Percentiles rank a stretch among this genome's conserved stretches.
Conservation (phyloP, 768 basidiomycete species). For the Pisolithus marmoratus region DNA sequence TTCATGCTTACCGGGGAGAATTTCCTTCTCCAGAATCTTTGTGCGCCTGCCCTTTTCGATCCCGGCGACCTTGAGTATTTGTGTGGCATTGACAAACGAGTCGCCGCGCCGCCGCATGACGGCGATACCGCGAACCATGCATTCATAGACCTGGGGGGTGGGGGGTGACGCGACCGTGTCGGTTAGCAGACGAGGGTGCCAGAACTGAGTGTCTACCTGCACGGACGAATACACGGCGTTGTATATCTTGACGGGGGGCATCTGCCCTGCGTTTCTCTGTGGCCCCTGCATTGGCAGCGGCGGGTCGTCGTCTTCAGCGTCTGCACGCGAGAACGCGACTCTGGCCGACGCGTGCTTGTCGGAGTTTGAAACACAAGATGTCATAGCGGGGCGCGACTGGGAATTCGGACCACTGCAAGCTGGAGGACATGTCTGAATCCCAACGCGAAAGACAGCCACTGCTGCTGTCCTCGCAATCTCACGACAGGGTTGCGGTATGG, state of each 20-base stretch:
- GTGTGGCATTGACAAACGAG: conserved; percentile 96
- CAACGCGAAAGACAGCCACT: conserved; percentile 33
- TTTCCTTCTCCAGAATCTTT: conserved; percentile 96
- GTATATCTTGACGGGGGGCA: conserved; percentile 74
- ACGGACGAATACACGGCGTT: conserved; percentile 92
- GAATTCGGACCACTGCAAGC: no score
- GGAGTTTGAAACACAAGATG: conserved; percentile 26
- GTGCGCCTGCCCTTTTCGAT: conserved; percentile 95
- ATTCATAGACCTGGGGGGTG: conserved; percentile 78
- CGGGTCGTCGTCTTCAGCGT: conserved; percentile 2
- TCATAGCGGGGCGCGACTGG: no score
- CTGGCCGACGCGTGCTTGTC: conserved; percentile 25
- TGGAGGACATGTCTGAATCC: conserved; percentile 13
- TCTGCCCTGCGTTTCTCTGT: conserved; percentile 29
- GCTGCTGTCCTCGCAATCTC: conserved; percentile 30
- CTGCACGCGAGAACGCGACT: conserved; percentile 26
- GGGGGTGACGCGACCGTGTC: conserved; percentile 15
- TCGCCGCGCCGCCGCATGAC: conserved; percentile 96
- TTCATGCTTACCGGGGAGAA: conserved; percentile 91
- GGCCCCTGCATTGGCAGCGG: conserved; percentile 22
- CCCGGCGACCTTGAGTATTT: conserved; percentile 97
- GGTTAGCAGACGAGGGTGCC: background rate
- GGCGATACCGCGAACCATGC: conserved; percentile 96
- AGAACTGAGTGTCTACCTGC: conserved; percentile 41
- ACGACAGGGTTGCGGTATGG: conserved; percentile 63